A percentile compares a stretch with the other conserved stretches of the same genome.
These are phyloP conservation scores for Cordyceps pruinosa DNA, from an alignment of 2,329 filamentous ascomycete species.

Conservation along the genomic window DNA sequence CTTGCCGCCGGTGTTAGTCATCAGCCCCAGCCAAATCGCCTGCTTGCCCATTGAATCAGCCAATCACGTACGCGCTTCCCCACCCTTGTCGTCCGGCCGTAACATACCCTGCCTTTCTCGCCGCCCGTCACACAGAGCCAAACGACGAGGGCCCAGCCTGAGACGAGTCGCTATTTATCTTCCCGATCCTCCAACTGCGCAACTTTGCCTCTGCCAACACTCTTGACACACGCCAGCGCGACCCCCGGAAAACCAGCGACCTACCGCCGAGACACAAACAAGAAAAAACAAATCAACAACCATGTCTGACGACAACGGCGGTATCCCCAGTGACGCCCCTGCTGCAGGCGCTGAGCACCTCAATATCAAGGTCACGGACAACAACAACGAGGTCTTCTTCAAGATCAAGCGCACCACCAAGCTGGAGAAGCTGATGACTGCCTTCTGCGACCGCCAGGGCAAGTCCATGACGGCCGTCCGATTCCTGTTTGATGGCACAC, in stretches of 20 bases:
- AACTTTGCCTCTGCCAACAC: background rate
- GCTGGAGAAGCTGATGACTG: conserved; percentile 96
- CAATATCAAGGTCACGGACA: conserved; percentile 98
- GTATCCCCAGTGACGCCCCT: conserved; percentile 36
- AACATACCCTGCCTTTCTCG: background rate
- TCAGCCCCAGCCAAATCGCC: background rate
- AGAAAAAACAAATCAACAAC: conserved; percentile 14
- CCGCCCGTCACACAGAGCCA: background rate
- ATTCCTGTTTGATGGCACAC: conserved; percentile 92
- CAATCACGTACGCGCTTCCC: conserved; percentile 2
- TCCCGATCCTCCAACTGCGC: background rate
- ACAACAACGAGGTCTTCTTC: conserved; percentile 99
- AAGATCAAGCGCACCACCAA: conserved; percentile 98
- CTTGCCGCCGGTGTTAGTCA: background rate
- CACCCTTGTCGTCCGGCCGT: background rate
- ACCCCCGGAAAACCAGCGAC: background rate
- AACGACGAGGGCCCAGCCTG: conserved; percentile 2
- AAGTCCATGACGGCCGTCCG: conserved; percentile 79
- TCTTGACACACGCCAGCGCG: background rate
- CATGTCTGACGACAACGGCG: conserved; percentile 49
- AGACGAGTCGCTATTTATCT: background rate
- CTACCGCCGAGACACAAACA: background rate
- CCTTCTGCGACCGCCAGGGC: conserved; percentile 93
- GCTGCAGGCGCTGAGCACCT: conserved; percentile 66
- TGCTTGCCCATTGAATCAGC: background rate